Evolutionary conservation across 176 grass and related monocot genomes (phyloP).

Genomic region (Rhynchospora breviuscula): DNA sequence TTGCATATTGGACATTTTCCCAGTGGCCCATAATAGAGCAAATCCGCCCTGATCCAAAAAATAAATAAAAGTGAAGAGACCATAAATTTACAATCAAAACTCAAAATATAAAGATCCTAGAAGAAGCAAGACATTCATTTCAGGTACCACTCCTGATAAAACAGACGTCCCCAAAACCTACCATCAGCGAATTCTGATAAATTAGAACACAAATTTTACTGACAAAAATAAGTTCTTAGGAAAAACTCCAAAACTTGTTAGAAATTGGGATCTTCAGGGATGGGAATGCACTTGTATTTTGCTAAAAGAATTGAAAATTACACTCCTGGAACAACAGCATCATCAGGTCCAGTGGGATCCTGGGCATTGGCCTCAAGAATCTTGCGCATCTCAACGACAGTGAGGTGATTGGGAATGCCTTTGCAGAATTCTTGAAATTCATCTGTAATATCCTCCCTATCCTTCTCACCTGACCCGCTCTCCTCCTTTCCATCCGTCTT

Average conservation of each 20-base stretch:
- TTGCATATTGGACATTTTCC: constrained; percentile 55
- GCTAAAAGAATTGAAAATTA: constrained; percentile 24
- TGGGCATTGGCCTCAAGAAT: constrained; percentile 72
- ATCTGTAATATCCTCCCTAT: neutral
- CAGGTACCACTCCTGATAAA: neutral
- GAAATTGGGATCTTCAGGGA: neutral
- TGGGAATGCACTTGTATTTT: neutral
- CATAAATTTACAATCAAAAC: neutral
- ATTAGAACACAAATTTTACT: neutral
- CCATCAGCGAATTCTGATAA: neutral
- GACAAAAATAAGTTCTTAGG: neutral
- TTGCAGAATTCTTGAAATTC: constrained; percentile 67
- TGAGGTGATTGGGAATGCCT: constrained; percentile 44
- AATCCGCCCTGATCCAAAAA: constrained; percentile 44
- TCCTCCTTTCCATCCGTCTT: constrained; percentile 37
- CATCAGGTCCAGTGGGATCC: constrained; percentile 54
- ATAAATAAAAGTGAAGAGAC: neutral
- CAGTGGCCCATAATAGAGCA: constrained; percentile 72
- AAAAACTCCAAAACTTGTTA: neutral
- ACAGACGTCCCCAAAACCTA: neutral
- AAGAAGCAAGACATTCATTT: neutral
- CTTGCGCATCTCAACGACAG: constrained; percentile 58
- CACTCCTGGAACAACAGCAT: constrained; percentile 54
- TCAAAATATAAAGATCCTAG: neutral
- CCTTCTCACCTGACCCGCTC: constrained; percentile 32